Base-by-base conservation (phyloP, 148 eudicot genomes). In the Arctostaphylos glauca region DNA sequence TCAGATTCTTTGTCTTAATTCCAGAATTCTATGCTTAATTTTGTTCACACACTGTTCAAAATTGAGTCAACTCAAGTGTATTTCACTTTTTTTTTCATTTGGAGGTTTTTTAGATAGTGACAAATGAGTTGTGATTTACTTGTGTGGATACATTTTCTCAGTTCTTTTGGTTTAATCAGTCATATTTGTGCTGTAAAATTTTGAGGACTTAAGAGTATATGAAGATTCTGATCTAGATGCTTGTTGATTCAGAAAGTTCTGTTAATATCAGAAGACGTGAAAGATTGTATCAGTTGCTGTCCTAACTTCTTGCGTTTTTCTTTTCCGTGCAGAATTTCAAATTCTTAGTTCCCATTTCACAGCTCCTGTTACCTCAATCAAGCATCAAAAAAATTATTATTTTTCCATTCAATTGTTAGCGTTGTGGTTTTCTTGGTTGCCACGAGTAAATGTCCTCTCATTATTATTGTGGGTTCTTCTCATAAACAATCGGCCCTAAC, bases 1-100 rank as follows among this genome's bases (percentile, higher is more conserved):
- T 47, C 53, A 25, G 79, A 53, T 76, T 50, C 4, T 76, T 13
- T 54, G 62, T 53, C 79, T 31, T 76, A 54, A 31, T 76, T 78
- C 78, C 67, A 55, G 66, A 56, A 43, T 58, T 52, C 38, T 56
- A 8, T 56, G 50, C 18, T 43, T 55, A 67, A 31, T 56, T 78
- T 77, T 6, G 38, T 31, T 23, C n/a, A 9, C 3, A 6, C 38
- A 55, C 52, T 25, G 50, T 41, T 41, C 64, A 76, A 76, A 76
- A 53, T n/a, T 31, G 62, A 6, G 46, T 76, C 21, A 59, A 23
- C 19, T 54, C 46, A 13, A 14, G 47, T 16, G 46, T 77, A 5
- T 53, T 6, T 54, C 46, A 38, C 18, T 38, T 68, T 38, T 73
- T 23, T 72, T 16, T 48, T 14, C n/a, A 9, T 46, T 73, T 47